These are phyloP conservation scores for Hyaloscypha bicolor DNA, from an alignment of 495 filamentous ascomycete genomes.

Conservation along the genomic window DNA sequence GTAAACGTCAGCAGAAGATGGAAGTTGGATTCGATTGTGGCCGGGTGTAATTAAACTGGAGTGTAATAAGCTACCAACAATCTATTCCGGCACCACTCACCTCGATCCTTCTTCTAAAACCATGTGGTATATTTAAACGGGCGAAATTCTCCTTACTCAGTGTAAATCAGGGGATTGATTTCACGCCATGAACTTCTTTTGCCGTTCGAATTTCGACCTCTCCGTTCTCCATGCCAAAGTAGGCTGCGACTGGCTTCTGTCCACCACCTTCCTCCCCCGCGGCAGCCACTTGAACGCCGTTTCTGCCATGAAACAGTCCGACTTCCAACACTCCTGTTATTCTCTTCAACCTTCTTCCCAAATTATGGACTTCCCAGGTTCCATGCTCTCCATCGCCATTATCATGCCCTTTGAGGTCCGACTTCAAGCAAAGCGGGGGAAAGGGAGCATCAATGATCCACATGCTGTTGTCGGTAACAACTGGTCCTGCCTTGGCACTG, in stretches of 20 bases:
- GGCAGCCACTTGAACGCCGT: slow-evolving; percentile 66
- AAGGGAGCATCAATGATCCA: slow-evolving; percentile 94
- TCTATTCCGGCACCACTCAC: not conserved
- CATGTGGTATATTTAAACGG: not conserved
- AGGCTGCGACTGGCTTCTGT: slow-evolving; percentile 89
- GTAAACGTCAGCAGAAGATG: not conserved
- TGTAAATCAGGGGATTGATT: not conserved
- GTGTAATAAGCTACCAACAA: not conserved
- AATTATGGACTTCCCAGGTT: slow-evolving; percentile 74
- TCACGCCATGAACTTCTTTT: slow-evolving; percentile 23
- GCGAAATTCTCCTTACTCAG: not conserved
- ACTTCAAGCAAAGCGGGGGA: slow-evolving; percentile 62
- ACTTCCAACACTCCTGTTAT: slow-evolving; percentile 91
- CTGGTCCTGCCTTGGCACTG: slow-evolving; percentile 72
- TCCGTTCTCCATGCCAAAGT: slow-evolving; percentile 90
- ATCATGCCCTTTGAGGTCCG: slow-evolving; percentile 50
- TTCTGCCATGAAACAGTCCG: slow-evolving; percentile 81
- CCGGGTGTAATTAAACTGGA: not conserved
- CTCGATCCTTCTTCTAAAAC: not conserved
- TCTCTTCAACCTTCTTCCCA: slow-evolving; percentile 72
- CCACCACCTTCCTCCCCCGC: slow-evolving; percentile 64
- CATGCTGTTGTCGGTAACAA: slow-evolving; percentile 92
- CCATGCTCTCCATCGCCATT: slow-evolving; percentile 55
- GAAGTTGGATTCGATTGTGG: not conserved
- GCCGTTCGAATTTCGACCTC: slow-evolving; percentile 57